These are phyloP conservation scores for Suillus fuscotomentosus DNA, from an alignment of 768 basidiomycete genomes.

Conservation along the genomic window DNA sequence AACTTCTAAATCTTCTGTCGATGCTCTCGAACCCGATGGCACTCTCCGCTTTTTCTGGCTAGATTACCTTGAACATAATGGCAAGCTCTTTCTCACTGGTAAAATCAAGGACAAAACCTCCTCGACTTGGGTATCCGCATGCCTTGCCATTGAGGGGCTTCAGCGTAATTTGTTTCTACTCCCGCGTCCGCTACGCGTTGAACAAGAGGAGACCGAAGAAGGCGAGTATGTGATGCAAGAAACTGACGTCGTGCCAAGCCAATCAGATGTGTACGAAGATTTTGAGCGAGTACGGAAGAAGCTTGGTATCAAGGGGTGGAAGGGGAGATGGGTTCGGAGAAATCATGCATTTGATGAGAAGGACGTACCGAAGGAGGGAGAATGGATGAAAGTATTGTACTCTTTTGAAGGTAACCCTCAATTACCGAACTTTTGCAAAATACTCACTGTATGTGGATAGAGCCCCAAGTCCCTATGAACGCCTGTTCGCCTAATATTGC, in stretches of 20 bases:
- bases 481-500: slow-evolving; percentile 82
- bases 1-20: slow-evolving; percentile 40
- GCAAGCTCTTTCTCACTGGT: slow-evolving; percentile 84
- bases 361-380: slow-evolving; percentile 76
- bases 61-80: slow-evolving; percentile 87
- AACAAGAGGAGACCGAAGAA: slow-evolving; percentile 27
- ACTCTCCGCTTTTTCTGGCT: slow-evolving; percentile 94
- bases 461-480: slow-evolving; percentile 58
- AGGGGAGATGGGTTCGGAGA: slow-evolving; percentile 80
- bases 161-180: slow-evolving; percentile 90
- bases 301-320: slow-evolving; percentile 72
- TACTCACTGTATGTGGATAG: slow-evolving; percentile 12
- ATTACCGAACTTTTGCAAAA: neutral
- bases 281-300: slow-evolving; percentile 78
- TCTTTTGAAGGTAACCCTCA: slow-evolving; percentile 70
- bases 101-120: slow-evolving; percentile 82
- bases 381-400: slow-evolving; percentile 95
- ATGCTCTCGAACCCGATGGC: slow-evolving; percentile 80
- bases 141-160: slow-evolving; percentile 80
- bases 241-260: slow-evolving; percentile 71
- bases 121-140: slow-evolving; percentile 73
- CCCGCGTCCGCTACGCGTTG: slow-evolving; percentile 66
- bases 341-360: slow-evolving; percentile 85
- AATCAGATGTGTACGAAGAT: slow-evolving; percentile 75
- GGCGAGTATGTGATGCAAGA: slow-evolving; percentile 45